phyloP scores from a whole-genome alignment of 257 asterid species.

The Verbascum thapsus region DNA sequence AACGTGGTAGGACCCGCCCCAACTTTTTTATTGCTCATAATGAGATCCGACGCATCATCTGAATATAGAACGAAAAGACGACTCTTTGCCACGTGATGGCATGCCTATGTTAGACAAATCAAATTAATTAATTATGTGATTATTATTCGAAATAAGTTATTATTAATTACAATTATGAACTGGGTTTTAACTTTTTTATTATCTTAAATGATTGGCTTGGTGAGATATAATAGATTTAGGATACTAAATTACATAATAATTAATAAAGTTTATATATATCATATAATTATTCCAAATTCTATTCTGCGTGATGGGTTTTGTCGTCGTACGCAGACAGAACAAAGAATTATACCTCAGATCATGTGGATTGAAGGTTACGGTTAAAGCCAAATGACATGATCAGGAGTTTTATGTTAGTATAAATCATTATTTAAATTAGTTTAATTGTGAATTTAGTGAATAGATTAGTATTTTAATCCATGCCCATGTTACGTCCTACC shows the following conservation, averaged over 20 bases:
- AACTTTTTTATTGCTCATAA: neutral
- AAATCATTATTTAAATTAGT: slow-evolving; percentile 11
- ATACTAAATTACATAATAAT: neutral
- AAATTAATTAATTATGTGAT: no score
- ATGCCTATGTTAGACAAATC: no score
- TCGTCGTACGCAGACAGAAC: slow-evolving; percentile 8
- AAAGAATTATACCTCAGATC: neutral
- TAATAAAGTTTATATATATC: neutral
- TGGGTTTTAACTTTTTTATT: neutral
- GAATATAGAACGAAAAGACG: slow-evolving; percentile 2
- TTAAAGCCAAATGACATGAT: slow-evolving; percentile 26
- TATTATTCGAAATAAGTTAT: no score
- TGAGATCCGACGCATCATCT: slow-evolving; percentile 38
- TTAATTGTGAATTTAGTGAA: slow-evolving; percentile 2
- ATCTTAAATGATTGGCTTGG: no score
- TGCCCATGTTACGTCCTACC: slow-evolving; percentile 3
- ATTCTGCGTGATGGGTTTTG: neutral
- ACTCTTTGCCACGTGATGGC: no score
- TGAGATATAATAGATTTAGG: neutral
- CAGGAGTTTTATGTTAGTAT: slow-evolving; percentile 35
- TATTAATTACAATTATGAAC: neutral
- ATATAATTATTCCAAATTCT: neutral
- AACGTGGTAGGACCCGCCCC: slow-evolving; percentile 56
- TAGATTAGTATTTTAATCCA: neutral
- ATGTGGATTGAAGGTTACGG: slow-evolving; percentile 28